Evolutionary conservation across 164 flowering plant genomes (phyloP).

Genomic region (Vitis cinerea): DNA sequence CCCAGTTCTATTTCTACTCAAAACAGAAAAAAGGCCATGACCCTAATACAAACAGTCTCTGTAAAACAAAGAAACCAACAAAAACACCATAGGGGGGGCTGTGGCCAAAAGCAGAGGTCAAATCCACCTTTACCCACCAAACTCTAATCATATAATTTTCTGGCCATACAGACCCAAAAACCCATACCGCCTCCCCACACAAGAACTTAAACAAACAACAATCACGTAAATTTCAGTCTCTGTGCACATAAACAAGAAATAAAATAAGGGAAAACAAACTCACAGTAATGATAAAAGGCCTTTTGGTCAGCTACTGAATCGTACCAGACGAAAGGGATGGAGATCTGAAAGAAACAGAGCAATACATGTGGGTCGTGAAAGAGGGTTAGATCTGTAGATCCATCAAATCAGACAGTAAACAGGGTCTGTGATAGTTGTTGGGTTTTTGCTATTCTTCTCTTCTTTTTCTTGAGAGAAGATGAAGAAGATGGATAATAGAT

Average conservation of each 20-base stretch:
- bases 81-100: background rate
- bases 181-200: background rate
- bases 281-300: slow-evolving; percentile 9
- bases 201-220: background rate
- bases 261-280: slow-evolving; percentile 11
- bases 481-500: background rate
- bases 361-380: slow-evolving; percentile 29
- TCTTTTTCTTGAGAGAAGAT: background rate
- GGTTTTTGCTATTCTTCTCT: background rate
- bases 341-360: slow-evolving; percentile 31
- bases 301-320: slow-evolving; percentile 16
- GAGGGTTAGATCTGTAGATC: slow-evolving; percentile 33
- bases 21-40: background rate
- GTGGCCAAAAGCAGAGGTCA: background rate
- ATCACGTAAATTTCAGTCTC: background rate
- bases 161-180: background rate
- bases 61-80: background rate
- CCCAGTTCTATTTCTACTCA: slow-evolving; percentile 1
- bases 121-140: slow-evolving; percentile 8
- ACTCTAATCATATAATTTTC: background rate
- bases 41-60: background rate
- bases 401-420: slow-evolving; percentile 15
- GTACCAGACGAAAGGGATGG: slow-evolving; percentile 24
- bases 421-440: slow-evolving; percentile 3
- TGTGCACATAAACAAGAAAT: background rate